Base-by-base conservation (phyloP, 768 basidiomycete species). In the Lepiota venenata region DNA sequence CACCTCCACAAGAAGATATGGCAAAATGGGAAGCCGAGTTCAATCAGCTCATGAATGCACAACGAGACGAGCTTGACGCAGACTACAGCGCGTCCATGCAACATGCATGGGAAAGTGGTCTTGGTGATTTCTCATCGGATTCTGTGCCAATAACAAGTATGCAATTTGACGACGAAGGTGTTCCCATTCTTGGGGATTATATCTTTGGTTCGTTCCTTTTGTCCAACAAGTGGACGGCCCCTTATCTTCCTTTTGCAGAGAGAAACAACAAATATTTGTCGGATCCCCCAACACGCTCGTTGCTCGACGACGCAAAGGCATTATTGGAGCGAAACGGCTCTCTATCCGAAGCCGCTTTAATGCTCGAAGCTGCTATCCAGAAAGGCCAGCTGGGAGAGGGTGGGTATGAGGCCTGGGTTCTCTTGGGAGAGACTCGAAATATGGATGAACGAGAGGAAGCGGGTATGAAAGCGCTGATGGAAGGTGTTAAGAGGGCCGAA, bases 321-420 rank as follows among this genome's bases (percentile, higher is more conserved):
- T 70, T 95, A 14, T 71, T 98, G 9, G 81, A 85, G 18, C 78
- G 80, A 55, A 92, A 93, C 51, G 93, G 92, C 1, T 90, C 94
- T 2, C 70, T 99, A 20, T 86, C 92, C 2, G 92, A 97, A 64
- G 93, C 87, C 11, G 88, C 87, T 0, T 75, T 93, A 38, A 75
- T 96, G 62, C 74, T 98, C 18, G 96, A 99, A 71, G 93, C 93
- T 12, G 92, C 93, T 36, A 90, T 98, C 55, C 86, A 90, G 69
- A 79, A 79, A 59, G 89, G 87, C 9, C 87, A 93, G 55, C 70
- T 88, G 7, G 91, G 91, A 21, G 83, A 87, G 63, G 87, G 84
- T 21, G 85, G 91, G 47, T 91, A 86, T 48, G 95, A 96, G 66
- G 81, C 93, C 0, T 99, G 96, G 96, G 85, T 93, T 49, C 74